Evolutionary conservation across 1,284 basidiomycete species (phyloP), one percentile per base, ranked within the genome.

Genomic region (Cutaneotrichosporon dermatis): DNA sequence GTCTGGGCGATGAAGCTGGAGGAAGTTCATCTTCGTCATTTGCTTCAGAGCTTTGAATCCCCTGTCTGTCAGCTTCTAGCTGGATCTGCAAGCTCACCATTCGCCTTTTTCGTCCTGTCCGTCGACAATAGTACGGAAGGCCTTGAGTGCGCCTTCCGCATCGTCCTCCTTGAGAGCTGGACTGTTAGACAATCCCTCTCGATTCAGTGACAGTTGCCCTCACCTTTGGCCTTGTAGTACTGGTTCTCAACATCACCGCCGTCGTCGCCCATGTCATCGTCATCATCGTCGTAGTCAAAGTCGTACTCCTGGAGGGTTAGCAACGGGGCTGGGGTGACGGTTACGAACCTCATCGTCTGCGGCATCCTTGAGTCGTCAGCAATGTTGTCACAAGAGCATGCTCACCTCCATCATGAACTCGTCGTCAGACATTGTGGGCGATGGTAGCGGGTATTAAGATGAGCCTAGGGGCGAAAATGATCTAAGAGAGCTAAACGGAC

Each of bases 11-110:
- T 85, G 84, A 41, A 94, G 83, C 10, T 81, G 81, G 51, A 93
- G 83, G 76, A 90, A 99, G 60, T 95, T 85, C 58, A 98, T 82
- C 78, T 99, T 99, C 25, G 94, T 98, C 68, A 90, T 91, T 71
- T 99, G 96, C 72, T 99, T 99, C 58, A 99, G 83, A 6, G 94
- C 90, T 76, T 99, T 99, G 85, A 99, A 99, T 1, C 95, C 96
- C 92, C 93, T 95, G 69, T 55, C 63, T 33, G 60, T 67, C 55
- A 69, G 64, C 58, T 8, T 16, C 48, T 9, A 7, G 4, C 13
- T n/a, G 11, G 8, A 25, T 12, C 33, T 3, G 4, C n/a, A 6
- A 11, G 65, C 81, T 60, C 65, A 92, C 92, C 92, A 98, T 71
- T 98, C 94, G 25, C 92, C 91, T 75, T 92, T 91, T 71, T 92